phyloP scores from a whole-genome alignment of 257 asterid genomes.

The Solanum pimpinellifolium region DNA sequence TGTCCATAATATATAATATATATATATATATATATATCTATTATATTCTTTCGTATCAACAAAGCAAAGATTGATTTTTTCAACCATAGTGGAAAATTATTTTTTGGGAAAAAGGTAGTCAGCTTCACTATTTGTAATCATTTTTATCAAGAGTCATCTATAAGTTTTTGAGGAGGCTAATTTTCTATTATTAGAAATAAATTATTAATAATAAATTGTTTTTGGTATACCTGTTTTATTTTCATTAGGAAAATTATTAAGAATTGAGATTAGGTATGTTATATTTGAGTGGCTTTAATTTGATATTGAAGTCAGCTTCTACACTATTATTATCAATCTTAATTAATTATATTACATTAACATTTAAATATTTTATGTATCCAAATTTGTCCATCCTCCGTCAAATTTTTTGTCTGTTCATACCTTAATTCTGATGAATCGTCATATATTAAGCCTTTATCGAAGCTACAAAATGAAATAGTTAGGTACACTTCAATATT shows the following conservation, averaged over 20 bases:
- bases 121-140: slow-evolving; percentile 7
- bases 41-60: slow-evolving; percentile 21
- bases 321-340: background rate
- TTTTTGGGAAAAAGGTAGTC: background rate
- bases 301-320: background rate
- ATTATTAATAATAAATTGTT: background rate
- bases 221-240: background rate
- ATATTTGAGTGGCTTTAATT: background rate
- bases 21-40: background rate
- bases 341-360: background rate
- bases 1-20: background rate
- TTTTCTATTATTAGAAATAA: background rate
- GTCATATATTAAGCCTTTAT: background rate
- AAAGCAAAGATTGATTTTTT: slow-evolving; percentile 26
- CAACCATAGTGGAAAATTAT: slow-evolving; percentile 6
- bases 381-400: background rate
- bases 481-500: background rate
- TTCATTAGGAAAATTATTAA: background rate
- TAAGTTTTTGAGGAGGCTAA: background rate
- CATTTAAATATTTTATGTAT: background rate
- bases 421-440: background rate
- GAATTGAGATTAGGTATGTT: background rate
- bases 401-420: background rate
- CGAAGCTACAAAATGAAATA: background rate
- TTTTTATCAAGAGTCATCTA: background rate